Percentiles rank a stretch among this genome's conserved stretches.
Evolutionary conservation across 257 asterid genomes (phyloP).

Genomic region (Cordia subcordata): DNA sequence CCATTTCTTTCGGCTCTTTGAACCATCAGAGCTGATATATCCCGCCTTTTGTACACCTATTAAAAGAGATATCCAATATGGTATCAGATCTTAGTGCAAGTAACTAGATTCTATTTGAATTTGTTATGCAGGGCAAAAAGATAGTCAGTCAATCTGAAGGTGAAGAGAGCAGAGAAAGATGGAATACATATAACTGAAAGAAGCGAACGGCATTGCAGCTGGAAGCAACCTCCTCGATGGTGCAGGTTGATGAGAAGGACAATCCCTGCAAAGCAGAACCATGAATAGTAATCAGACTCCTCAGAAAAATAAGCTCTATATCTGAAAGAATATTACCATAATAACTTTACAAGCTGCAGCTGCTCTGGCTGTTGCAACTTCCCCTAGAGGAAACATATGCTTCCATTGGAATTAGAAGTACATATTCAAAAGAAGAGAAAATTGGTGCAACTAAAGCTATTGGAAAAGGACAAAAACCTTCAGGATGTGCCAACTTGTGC

Average conservation of each 20-base stretch:
- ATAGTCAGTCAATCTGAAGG: background rate
- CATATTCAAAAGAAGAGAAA: too few species aligned
- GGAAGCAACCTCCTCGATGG: slow-evolving; percentile 59
- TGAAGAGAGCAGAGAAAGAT: background rate
- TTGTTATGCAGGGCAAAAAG: background rate
- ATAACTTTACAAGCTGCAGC: slow-evolving; percentile 48
- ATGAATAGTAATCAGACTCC: background rate
- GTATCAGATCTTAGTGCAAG: background rate
- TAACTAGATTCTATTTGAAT: too few species aligned
- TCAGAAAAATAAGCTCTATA: background rate
- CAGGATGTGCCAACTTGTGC: slow-evolving; percentile 55
- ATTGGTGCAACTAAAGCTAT: slow-evolving; percentile 1
- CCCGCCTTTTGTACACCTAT: slow-evolving; percentile 50
- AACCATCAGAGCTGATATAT: slow-evolving; percentile 48
- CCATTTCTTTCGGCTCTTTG: slow-evolving; percentile 63
- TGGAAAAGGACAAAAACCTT: slow-evolving; percentile 25
- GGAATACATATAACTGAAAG: slow-evolving; percentile 51
- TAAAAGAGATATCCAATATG: background rate
- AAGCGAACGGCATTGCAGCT: slow-evolving; percentile 62
- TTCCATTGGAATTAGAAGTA: slow-evolving; percentile 1
- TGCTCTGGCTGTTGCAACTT: slow-evolving; percentile 64
- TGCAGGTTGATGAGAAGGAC: slow-evolving; percentile 52
- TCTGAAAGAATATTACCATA: slow-evolving; percentile 35
- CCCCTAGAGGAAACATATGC: slow-evolving; percentile 32
- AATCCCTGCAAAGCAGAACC: slow-evolving; percentile 27